A percentile compares a stretch with the other conserved stretches of the same genome.
These are phyloP conservation scores for Kurtzmaniella quercitrusa DNA, from an alignment of 1,139 yeast genomes.

Conservation along the genomic window DNA sequence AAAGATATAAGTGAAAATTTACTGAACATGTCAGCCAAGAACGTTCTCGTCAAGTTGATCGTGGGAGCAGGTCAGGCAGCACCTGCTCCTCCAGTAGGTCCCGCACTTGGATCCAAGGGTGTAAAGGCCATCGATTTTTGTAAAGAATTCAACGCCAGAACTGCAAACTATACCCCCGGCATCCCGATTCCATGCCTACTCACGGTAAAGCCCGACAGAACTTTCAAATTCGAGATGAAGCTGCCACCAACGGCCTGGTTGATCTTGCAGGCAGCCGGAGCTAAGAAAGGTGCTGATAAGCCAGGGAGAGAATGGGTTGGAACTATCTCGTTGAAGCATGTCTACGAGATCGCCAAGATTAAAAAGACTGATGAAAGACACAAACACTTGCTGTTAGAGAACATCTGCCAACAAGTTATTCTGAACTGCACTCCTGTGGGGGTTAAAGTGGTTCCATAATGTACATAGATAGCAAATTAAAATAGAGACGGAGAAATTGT, in stretches of 20 bases:
- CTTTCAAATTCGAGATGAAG: constrained; percentile 81
- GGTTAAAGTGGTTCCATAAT: constrained; percentile 67
- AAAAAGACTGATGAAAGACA: constrained; percentile 86
- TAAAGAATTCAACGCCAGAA: constrained; percentile 96
- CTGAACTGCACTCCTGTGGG: constrained; percentile 90
- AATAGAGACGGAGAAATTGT: not conserved
- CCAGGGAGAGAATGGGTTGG: constrained; percentile 57
- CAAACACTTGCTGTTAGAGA: constrained; percentile 62
- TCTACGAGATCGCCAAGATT: constrained; percentile 92
- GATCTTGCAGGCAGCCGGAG: constrained; percentile 76
- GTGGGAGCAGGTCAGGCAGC: constrained; percentile 99
- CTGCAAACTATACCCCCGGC: constrained; percentile 82
- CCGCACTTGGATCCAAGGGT: constrained; percentile 97
- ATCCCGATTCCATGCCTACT: constrained; percentile 85
- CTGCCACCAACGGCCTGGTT: constrained; percentile 93
- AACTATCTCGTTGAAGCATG: constrained; percentile 76
- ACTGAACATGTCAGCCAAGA: constrained; percentile 17
- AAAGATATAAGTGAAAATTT: not conserved
- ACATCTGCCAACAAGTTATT: constrained; percentile 76
- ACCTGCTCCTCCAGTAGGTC: constrained; percentile 99
- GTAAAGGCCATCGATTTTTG: constrained; percentile 98
- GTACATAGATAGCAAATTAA: not conserved
- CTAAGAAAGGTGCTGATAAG: constrained; percentile 72
- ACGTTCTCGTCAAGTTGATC: constrained; percentile 74
- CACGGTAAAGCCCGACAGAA: constrained; percentile 86